Conservation (phyloP, 2,329 filamentous ascomycete genomes). For the Nigrograna mackinnonii region DNA sequence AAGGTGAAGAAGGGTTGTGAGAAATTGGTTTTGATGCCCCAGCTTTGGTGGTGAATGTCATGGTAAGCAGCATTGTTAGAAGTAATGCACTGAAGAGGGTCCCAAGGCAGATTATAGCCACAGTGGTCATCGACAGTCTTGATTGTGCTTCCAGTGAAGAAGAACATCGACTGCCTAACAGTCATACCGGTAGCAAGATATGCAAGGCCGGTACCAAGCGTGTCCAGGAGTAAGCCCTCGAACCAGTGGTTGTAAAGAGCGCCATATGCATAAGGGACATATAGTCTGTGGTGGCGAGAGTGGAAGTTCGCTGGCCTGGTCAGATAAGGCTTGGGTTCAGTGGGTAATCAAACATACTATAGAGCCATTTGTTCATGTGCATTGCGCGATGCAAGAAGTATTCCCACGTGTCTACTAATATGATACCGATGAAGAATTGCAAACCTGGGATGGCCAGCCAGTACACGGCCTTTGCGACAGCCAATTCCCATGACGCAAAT, state of each 20-base stretch:
- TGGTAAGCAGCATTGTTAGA: constrained; percentile 97
- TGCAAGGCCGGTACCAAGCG: constrained; percentile 79
- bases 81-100: constrained; percentile 88
- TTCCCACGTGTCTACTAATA: constrained; percentile 93
- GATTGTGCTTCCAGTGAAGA: constrained; percentile 86
- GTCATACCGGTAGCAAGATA: constrained; percentile 84
- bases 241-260: constrained; percentile 96
- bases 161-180: constrained; percentile 83
- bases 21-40: constrained; percentile 97
- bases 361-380: constrained; percentile 97
- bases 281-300: constrained; percentile 92
- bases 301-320: constrained; percentile 74
- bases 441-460: constrained; percentile 74
- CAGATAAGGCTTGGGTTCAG: constrained; percentile 1
- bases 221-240: constrained; percentile 93
- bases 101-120: constrained; percentile 93
- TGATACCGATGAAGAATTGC: constrained; percentile 76
- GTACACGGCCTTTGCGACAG: constrained; percentile 77
- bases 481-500: constrained; percentile 83
- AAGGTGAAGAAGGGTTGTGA: constrained; percentile 93
- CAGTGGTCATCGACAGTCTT: constrained; percentile 99
- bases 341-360: constrained; percentile 65
- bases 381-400: constrained; percentile 96
- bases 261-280: constrained; percentile 96
- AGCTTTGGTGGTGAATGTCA: constrained; percentile 97